These are phyloP conservation scores for Nematocida ausubeli DNA, from an alignment of 371 early-diverging fungal genomes.

Conservation along the genomic window DNA sequence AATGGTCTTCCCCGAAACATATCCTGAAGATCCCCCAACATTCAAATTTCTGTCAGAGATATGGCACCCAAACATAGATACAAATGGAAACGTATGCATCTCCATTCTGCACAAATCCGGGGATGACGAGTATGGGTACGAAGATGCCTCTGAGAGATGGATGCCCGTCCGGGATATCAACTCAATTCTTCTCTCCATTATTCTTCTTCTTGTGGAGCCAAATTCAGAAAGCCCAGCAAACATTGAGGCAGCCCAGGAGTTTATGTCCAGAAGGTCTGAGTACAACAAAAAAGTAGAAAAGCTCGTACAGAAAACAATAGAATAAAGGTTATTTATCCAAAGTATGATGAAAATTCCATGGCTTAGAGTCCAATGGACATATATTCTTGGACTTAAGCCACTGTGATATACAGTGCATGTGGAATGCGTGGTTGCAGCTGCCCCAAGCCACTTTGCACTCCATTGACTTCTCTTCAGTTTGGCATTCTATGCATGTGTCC, in stretches of 20 bases:
- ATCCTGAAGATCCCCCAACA: constrained; percentile 76
- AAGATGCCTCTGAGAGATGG: constrained; percentile 83
- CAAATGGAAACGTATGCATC: constrained; percentile 68
- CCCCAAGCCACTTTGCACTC: constrained; percentile 98
- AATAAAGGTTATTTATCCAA: constrained; percentile 57
- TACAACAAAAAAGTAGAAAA: constrained; percentile 75
- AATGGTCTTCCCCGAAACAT: constrained; percentile 75
- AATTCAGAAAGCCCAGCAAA: constrained; percentile 69
- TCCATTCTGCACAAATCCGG: constrained; percentile 69
- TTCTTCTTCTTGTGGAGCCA: constrained; percentile 69
- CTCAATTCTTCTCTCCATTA: constrained; percentile 67
- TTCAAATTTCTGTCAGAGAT: constrained; percentile 80
- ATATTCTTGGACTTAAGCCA: constrained; percentile 95
- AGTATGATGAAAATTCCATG: constrained; percentile 77
- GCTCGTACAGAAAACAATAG: constrained; percentile 72
- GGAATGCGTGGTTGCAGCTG: constrained; percentile 97
- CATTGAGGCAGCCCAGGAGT: constrained; percentile 68
- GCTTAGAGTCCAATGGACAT: constrained; percentile 95
- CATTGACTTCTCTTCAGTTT: constrained; percentile 75
- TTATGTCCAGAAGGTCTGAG: constrained; percentile 69
- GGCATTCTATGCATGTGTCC: constrained; percentile 82
- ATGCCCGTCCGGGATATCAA: constrained; percentile 77
- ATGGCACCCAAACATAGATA: constrained; percentile 75
- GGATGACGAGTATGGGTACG: constrained; percentile 83
- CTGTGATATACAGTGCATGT: constrained; percentile 94